Percentiles rank a stretch among this genome's conserved stretches.
phyloP scores from a whole-genome alignment of 225 moss, liverwort and hornwort species.

The Climacium dendroides region DNA sequence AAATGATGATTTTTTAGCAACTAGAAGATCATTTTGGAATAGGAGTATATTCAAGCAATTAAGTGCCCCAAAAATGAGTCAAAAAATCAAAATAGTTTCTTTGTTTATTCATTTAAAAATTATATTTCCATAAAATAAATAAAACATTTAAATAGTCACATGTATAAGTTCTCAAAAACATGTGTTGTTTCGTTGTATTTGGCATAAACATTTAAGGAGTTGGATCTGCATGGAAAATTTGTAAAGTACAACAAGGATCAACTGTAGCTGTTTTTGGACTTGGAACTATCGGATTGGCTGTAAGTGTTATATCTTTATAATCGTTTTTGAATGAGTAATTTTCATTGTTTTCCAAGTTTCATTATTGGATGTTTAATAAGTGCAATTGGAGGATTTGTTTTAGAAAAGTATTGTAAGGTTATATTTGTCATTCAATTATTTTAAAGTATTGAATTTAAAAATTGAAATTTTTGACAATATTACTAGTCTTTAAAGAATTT shows the following conservation, averaged over 20 bases:
- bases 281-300: constrained; percentile 72
- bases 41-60: neutral
- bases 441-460: neutral
- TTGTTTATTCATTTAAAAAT: neutral
- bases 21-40: neutral
- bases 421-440: neutral
- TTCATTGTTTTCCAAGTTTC: neutral
- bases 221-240: constrained; percentile 67
- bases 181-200: neutral
- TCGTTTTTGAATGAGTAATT: no score
- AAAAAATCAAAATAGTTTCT: neutral
- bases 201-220: constrained; percentile 25
- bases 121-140: no score
- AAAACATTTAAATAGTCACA: neutral
- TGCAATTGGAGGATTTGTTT: accelerated
- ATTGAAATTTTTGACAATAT: neutral
- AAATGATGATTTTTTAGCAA: neutral
- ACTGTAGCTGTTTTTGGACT: constrained; percentile 81
- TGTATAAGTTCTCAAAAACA: no score
- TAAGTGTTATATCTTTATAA: constrained; percentile 8
- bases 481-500: accelerated
- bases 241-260: constrained; percentile 50
- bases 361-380: neutral
- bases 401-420: neutral
- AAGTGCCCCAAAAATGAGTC: accelerated